Evolutionary conservation across 1,284 basidiomycete species (phyloP).

Genomic region (Abortiporus biennis): DNA sequence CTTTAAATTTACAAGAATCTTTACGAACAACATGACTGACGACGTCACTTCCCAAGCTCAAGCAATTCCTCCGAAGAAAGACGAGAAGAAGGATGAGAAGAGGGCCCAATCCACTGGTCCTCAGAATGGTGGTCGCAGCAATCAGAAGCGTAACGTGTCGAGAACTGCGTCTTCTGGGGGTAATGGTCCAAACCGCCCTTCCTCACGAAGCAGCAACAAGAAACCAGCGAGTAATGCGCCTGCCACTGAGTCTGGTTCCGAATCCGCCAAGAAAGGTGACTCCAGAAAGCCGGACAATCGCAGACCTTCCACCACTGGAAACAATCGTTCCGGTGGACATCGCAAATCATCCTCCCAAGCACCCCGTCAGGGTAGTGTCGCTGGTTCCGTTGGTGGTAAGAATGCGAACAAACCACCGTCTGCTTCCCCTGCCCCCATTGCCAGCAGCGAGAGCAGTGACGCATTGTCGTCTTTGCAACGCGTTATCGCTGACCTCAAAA

Average conservation of each 20-base stretch:
- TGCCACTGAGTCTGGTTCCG: constrained; percentile 58
- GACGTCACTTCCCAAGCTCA: constrained; percentile 56
- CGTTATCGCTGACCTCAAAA: constrained; percentile 80
- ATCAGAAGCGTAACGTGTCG: constrained; percentile 28
- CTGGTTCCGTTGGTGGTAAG: constrained; percentile 29
- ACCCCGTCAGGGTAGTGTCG: constrained; percentile 30
- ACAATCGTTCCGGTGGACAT: constrained; percentile 39
- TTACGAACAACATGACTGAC: constrained; percentile 84
- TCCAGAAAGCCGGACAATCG: constrained; percentile 48
- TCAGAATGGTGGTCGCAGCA: constrained; percentile 30
- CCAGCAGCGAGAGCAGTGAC: constrained; percentile 54
- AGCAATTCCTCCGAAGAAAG: constrained; percentile 24
- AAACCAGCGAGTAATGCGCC: constrained; percentile 33
- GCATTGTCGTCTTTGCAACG: constrained; percentile 75
- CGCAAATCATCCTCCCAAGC: constrained; percentile 55
- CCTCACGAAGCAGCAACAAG: constrained; percentile 60
- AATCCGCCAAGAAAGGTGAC: constrained; percentile 58
- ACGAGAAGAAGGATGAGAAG: constrained; percentile 62
- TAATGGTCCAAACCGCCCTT: constrained; percentile 47
- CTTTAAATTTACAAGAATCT: constrained; percentile 36
- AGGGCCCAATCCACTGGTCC: constrained; percentile 35
- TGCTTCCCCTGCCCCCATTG: constrained; percentile 39
- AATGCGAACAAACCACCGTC: constrained; percentile 28
- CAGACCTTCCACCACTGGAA: constrained; percentile 41
- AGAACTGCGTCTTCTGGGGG: constrained; percentile 50